These are phyloP conservation scores for Penicillium italicum DNA, from an alignment of 2,329 filamentous ascomycete species.

Conservation along the genomic window DNA sequence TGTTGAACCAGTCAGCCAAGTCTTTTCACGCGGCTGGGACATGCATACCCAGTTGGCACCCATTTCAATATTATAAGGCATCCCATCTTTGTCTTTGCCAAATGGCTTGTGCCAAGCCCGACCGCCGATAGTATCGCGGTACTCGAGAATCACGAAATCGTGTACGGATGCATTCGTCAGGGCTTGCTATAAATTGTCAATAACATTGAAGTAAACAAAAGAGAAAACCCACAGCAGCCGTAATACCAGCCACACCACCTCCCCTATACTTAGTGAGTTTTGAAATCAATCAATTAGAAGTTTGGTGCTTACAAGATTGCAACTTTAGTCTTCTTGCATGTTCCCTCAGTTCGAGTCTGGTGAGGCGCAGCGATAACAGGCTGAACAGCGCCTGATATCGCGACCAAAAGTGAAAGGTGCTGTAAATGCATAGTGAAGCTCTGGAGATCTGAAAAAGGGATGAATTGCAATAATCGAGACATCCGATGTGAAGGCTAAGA, in stretches of 20 bases:
- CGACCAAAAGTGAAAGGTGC: constrained; percentile 16
- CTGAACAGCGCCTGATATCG: constrained; percentile 10
- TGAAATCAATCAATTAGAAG: background rate
- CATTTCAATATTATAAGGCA: constrained; percentile 19
- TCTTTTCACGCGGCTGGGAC: background rate
- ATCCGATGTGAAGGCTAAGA: background rate
- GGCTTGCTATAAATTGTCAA: constrained; percentile 15
- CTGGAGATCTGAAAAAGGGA: background rate
- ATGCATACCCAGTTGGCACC: constrained; percentile 18
- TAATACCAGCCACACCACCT: constrained; percentile 21
- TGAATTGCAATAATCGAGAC: background rate
- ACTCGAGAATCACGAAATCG: constrained; percentile 22
- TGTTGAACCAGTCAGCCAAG: background rate
- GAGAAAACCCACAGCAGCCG: constrained; percentile 15
- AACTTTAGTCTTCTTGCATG: constrained; percentile 22
- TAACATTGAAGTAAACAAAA: background rate
- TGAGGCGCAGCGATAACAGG: constrained; percentile 14
- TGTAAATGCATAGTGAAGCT: constrained; percentile 15
- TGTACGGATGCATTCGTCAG: constrained; percentile 21
- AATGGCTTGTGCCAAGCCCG: constrained; percentile 17
- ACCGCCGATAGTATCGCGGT: constrained; percentile 18
- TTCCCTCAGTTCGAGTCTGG: constrained; percentile 10
- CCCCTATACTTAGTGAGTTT: constrained; percentile 12
- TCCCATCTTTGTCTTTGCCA: constrained; percentile 16
- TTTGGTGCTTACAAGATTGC: constrained; percentile 17